Conservation (phyloP, 306 rosid species). For the Acacia melanoxylon region DNA sequence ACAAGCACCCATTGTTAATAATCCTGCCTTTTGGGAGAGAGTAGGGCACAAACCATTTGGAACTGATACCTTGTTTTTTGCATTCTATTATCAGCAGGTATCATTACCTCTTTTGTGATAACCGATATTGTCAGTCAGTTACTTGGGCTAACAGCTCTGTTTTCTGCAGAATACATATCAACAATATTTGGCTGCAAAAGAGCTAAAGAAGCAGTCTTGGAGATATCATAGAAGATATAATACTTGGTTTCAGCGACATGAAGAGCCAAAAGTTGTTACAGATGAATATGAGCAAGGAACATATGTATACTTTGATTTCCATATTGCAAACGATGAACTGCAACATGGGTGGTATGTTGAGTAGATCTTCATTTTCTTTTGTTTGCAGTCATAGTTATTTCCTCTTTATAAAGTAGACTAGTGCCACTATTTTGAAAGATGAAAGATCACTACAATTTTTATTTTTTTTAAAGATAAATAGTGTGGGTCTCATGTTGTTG, state of each 20-base stretch:
- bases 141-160: conserved; percentile 27
- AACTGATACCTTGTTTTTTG: conserved; percentile 86
- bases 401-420: neutral
- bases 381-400: neutral
- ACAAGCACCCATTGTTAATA: conserved; percentile 86
- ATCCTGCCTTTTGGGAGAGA: conserved; percentile 97
- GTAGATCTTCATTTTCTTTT: conserved; percentile 21
- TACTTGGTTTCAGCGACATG: conserved; percentile 97
- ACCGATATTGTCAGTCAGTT: conserved; percentile 2
- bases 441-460: neutral
- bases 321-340: conserved; percentile 72
- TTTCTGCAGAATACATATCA: conserved; percentile 82
- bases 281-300: conserved; percentile 92
- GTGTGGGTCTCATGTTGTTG: neutral
- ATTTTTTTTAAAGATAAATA: too few relatives aligned
- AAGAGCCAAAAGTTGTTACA: conserved; percentile 88
- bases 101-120: conserved; percentile 9
- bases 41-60: conserved; percentile 63
- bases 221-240: conserved; percentile 93
- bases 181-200: conserved; percentile 97
- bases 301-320: conserved; percentile 88
- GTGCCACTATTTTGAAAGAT: neutral
- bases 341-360: conserved; percentile 76
- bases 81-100: conserved; percentile 97
- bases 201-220: conserved; percentile 99